Base-by-base conservation (phyloP, 2,329 filamentous ascomycete species). In the Ambrosiella beaveri region DNA sequence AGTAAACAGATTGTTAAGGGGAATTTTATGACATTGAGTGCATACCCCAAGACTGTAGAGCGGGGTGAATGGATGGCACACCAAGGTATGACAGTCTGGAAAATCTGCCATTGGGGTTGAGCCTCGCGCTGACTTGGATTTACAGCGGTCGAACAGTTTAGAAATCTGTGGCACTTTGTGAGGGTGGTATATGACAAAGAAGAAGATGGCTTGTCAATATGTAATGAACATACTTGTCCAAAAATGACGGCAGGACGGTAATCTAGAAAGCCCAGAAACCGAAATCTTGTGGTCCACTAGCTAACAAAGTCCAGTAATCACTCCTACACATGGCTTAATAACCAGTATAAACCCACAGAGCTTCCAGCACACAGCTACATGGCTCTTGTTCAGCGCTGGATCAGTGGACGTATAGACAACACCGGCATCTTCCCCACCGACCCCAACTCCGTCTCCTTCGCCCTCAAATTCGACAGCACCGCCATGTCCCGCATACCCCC, bases 21-120 rank as follows among this genome's bases (percentile, higher is more conserved):
- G 61, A 94, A 93, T 71, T 93, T 94, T 68, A 86, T 91, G 81
- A 93, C 88, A 5, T 72, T 94, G 59, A 89, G 87, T 64, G 85
- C 86, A 60, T 83, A 87, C 68, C 88, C 88, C 11, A 86, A 87
- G 70, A 85, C 88, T 61, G 84, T 93, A 52, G 88, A 93, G 65
- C 79, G 85, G 65, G 88, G 86, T 62, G 88, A 94, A 71, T 94
- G 88, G 88, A 76, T 93, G 63, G 86, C 88, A 61, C 86, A 93
- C 71, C 88, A 93, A 75, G 81, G 87, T 89, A 75, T 68, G 71
- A 8, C 9, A 7, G 44, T 40, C 7, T 6, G 40, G 11, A 41
- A 41, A 41, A 41, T n/a, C n/a, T 12, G n/a, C 40, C 40, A 41
- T 41, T 41, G 11, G 40, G 27, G 27, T 27, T 27, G 27, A 27